Base-by-base conservation (phyloP, 2,329 filamentous ascomycete species). In the Cadophora malorum region DNA sequence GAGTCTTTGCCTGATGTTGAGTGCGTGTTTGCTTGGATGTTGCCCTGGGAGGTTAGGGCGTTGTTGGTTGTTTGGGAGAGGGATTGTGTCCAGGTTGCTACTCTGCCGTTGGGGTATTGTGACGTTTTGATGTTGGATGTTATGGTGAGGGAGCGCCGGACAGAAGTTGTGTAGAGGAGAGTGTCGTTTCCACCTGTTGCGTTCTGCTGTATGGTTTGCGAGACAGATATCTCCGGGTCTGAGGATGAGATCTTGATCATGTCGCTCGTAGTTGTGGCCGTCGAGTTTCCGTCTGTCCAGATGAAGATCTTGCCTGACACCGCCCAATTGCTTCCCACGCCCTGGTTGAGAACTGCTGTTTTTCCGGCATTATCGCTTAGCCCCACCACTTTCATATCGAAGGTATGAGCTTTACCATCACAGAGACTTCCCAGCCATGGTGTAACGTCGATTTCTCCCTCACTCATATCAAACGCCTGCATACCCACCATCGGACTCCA, bases 1-100 rank as follows among this genome's bases (percentile, higher is more conserved):
- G 55, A 56, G 58, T 72, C 71, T 14, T 47, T 77, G 1, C 87
- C 87, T 0, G 77, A 79, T 0, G 84, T 88, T 21, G 75, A 78
- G 63, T 86, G 84, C 21, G 77, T 81, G 33, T 82, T 85, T 23
- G 78, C 73, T 74, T 91, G 87, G 33, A 84, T 78, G 63, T 82
- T 79, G 33, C 87, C 88, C 33, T 80, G 72, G 67, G 85, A 83
- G 19, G 80, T 80, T 72, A 89, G 83, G 5, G 78, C 78, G 9
- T 84, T 87, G 19, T 77, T 73, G 69, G 88, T 88, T 2, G 79
- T 82, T 74, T 84, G 90, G 0, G 78, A 77, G 0, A 90, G 81
- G 7, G 75, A 78, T 73, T 92, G 90, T 4, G 76, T 79, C 90
- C 89, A 92, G 1, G 80, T 80, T 0, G 74, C 70, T 16, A 76